Percentiles rank a stretch among this genome's conserved stretches.
Conservation (phyloP, 1,139 yeast species). For the Meyerozyma guilliermondii region DNA sequence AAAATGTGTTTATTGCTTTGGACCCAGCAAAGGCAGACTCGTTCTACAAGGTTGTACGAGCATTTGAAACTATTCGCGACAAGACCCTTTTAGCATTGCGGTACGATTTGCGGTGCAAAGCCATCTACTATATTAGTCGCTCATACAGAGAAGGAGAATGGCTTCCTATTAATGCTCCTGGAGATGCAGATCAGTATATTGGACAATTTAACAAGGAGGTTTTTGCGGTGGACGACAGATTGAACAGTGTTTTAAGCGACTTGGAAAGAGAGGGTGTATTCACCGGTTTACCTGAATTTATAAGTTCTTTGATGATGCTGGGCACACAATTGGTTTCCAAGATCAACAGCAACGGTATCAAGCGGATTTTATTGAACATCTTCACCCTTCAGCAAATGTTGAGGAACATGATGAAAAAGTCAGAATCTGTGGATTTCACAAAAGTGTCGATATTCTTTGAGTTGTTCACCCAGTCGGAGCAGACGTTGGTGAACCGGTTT, state of each 20-base stretch:
- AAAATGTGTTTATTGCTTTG: conserved; percentile 32
- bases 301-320: conserved; percentile 52
- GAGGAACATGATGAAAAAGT: conserved; percentile 53
- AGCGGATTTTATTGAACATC: conserved; percentile 62
- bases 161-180: conserved; percentile 47
- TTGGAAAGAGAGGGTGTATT: conserved; percentile 29
- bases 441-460: conserved; percentile 57
- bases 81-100: conserved; percentile 54
- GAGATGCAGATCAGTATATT: conserved; percentile 61
- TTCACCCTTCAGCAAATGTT: conserved; percentile 73
- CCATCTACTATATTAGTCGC: conserved; percentile 54
- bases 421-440: conserved; percentile 56
- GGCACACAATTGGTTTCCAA: conserved; percentile 55
- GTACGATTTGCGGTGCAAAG: conserved; percentile 60
- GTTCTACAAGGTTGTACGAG: conserved; percentile 45
- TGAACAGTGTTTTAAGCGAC: conserved; percentile 23
- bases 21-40: conserved; percentile 31
- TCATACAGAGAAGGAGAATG: conserved; percentile 39
- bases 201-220: conserved; percentile 58
- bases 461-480: conserved; percentile 42
- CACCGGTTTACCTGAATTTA: conserved; percentile 52
- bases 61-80: conserved; percentile 43
- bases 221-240: conserved; percentile 42
- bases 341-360: conserved; percentile 63
- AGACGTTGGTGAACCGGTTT: conserved; percentile 22